Base-by-base conservation (phyloP, 2,329 filamentous ascomycete species). In the Sarocladiaceae sp. region DNA sequence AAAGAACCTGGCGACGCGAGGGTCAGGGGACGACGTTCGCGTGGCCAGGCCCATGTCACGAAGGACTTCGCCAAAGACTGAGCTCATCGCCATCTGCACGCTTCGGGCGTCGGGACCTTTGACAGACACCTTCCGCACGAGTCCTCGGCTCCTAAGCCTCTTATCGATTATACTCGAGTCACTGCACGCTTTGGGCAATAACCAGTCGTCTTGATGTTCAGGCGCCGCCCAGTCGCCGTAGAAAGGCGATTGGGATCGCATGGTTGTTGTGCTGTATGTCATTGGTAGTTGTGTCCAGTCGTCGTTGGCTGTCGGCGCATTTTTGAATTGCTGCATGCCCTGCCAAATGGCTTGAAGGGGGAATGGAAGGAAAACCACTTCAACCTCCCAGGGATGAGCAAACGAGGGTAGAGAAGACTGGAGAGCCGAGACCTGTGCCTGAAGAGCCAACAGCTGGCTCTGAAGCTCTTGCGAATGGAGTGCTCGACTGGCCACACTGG, bases 341-440 rank as follows among this genome's bases (percentile, higher is more conserved):
- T 75, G 65, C 77, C 77, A 81, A 5, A 81, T 53, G 18, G 68
- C 71, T 51, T 72, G 76, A 6, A 80, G 62, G 1, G 73, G 70
- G 58, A 87, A 91, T 1, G 86, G 86, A 6, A 90, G 60, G 46
- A 89, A 79, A 1, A 90, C 79, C 4, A 90, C 82, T 55, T 90
- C 85, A 2, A 91, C 67, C 51, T 85, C 77, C 83, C 85, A 89
- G 0, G 85, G 83, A 32, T 76, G 70, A 33, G 65, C 62, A 21
- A 69, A 68, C 0, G 83, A 80, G n/a, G 85, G 84, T 23, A 80
- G 61, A 9, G 74, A 66, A 5, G 73, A 71, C 58, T 85, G 81
- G 9, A 87, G 67, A 33, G 76, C 68, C 23, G 67, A 61, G 40
- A 80, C 63, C 48, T 75, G 72, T 3, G 69, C 66, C 50, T 73